phyloP scores from a whole-genome alignment of 2,329 filamentous ascomycete species.

The Apiospora rasikravindrae region DNA sequence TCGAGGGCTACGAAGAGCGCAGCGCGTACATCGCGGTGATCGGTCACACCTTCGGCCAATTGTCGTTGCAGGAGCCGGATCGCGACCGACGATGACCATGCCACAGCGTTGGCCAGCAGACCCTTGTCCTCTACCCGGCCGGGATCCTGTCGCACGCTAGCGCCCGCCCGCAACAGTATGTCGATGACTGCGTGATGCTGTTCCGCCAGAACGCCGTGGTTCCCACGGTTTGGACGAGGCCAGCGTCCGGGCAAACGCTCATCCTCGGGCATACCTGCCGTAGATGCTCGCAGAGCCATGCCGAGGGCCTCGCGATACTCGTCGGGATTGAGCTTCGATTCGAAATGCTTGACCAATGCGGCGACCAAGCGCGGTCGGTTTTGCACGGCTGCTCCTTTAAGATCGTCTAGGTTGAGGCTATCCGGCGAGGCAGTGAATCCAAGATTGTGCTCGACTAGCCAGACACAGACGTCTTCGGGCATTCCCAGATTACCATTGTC shows the following conservation, averaged over 20 bases:
- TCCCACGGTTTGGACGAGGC: not conserved
- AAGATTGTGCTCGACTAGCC: not conserved
- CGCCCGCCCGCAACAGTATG: not conserved
- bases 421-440: not conserved
- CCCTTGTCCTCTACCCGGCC: not conserved
- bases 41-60: not conserved
- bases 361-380: not conserved
- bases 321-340: not conserved
- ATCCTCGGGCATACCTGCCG: not conserved
- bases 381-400: not conserved
- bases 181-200: not conserved
- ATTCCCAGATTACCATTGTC: not conserved
- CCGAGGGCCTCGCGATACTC: not conserved
- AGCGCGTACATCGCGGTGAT: not conserved
- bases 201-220: fast-evolving
- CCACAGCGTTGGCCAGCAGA: not conserved
- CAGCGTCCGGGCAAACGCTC: not conserved
- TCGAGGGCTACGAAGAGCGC: not conserved
- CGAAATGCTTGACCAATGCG: not conserved
- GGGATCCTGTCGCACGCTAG: not conserved
- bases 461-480: not conserved
- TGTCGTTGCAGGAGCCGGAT: not conserved
- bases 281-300: not conserved
- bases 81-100: not conserved
- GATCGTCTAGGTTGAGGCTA: not conserved